phyloP scores from a whole-genome alignment of 2,329 filamentous ascomycete genomes.

The Phialocephala subalpina region DNA sequence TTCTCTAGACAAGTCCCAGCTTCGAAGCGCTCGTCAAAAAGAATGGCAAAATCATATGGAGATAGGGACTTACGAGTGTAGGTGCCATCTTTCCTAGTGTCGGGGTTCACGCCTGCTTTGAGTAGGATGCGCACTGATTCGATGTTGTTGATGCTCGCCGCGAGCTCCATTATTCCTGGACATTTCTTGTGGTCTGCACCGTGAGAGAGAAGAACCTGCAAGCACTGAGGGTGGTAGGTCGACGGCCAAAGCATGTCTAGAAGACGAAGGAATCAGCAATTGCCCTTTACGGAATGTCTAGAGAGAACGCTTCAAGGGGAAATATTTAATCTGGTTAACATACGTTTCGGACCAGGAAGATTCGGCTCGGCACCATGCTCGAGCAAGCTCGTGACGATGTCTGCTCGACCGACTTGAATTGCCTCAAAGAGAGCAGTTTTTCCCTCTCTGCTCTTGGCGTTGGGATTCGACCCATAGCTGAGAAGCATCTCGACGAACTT shows the following conservation, averaged over 20 bases:
- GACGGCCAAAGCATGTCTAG: slow-evolving; percentile 70
- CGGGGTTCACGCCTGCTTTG: slow-evolving; percentile 66
- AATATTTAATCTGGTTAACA: no score
- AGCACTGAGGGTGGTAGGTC: slow-evolving; percentile 63
- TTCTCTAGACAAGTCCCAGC: no score
- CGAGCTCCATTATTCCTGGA: slow-evolving; percentile 70
- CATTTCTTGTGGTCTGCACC: slow-evolving; percentile 68
- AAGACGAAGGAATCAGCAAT: no score
- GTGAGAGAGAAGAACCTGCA: slow-evolving; percentile 64
- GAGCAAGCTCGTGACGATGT: slow-evolving; percentile 61
- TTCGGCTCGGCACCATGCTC: slow-evolving; percentile 72
- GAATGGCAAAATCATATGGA: no score
- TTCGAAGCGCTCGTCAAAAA: no score
- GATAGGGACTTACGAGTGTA: slow-evolving; percentile 57
- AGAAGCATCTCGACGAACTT: slow-evolving; percentile 66
- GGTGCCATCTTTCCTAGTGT: slow-evolving; percentile 68
- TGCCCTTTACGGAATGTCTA: no score
- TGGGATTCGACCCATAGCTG: slow-evolving; percentile 64
- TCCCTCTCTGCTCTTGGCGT: slow-evolving; percentile 67
- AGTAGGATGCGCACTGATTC: slow-evolving; percentile 66
- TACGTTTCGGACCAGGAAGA: slow-evolving; percentile 68
- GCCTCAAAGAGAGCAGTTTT: slow-evolving; percentile 70
- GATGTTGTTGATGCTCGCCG: slow-evolving; percentile 68
- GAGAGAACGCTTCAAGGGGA: no score
- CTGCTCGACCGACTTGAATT: slow-evolving; percentile 62